These are phyloP conservation scores for Neoscytalidium dimidiatum DNA, from an alignment of 2,329 filamentous ascomycete species.

Conservation along the genomic window DNA sequence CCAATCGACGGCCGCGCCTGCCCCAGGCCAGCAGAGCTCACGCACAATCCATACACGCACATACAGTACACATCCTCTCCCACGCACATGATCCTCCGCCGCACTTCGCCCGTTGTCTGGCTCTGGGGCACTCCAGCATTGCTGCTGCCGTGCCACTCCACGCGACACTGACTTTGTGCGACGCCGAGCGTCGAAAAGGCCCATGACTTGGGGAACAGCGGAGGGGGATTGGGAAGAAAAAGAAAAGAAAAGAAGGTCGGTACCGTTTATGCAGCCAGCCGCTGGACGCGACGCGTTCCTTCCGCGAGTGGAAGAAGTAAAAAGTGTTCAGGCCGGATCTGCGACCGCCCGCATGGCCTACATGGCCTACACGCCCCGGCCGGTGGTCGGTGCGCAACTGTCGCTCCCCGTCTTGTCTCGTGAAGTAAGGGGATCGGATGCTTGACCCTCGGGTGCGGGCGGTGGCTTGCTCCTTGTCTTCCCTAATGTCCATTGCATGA, in stretches of 20 bases:
- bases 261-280: constrained; percentile 18
- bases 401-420: neutral
- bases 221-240: neutral
- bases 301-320: constrained; percentile 3
- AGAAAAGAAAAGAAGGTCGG: neutral
- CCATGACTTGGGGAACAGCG: neutral
- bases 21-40: neutral
- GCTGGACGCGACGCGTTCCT: constrained; percentile 10
- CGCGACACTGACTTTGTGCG: constrained; percentile 11
- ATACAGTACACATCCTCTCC: neutral
- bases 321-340: constrained; percentile 17
- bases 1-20: neutral
- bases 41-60: neutral
- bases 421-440: constrained; percentile 5
- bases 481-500: neutral
- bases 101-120: neutral
- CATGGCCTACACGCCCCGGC: constrained; percentile 10
- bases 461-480: neutral
- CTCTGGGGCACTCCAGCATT: neutral
- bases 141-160: constrained; percentile 2
- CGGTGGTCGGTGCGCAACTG: neutral
- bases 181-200: neutral
- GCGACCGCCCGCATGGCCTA: constrained; percentile 16
- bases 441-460: neutral
- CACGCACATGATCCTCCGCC: neutral